Conservation (phyloP, 768 basidiomycete species). For the Tulasnella sp. region DNA sequence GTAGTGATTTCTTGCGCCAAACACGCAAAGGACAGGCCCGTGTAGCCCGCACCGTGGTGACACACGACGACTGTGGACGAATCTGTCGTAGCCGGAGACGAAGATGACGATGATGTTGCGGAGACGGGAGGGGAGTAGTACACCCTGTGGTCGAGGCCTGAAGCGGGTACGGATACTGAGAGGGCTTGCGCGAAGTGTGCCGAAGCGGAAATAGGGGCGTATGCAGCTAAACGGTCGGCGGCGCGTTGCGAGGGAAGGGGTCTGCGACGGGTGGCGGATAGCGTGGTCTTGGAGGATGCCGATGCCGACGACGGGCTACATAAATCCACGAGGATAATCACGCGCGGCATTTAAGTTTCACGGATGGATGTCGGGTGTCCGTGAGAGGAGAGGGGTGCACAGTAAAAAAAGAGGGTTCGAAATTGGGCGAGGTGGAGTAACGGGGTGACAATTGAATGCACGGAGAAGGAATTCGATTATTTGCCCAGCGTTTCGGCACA, state of each 20-base stretch:
- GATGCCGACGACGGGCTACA: neutral
- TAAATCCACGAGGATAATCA: neutral
- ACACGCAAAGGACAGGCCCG: constrained; percentile 83
- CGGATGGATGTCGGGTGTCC: neutral
- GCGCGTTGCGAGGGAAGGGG: neutral
- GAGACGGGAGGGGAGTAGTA: constrained; percentile 74
- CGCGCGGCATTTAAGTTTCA: neutral
- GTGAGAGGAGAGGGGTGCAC: neutral
- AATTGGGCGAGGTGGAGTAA: constrained; percentile 18
- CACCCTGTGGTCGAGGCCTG: constrained; percentile 64
- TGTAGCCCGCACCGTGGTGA: constrained; percentile 94
- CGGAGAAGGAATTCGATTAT: neutral
- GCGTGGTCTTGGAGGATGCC: neutral
- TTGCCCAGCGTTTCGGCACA: no score
- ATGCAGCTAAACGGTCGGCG: constrained; percentile 42
- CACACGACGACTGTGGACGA: constrained; percentile 68
- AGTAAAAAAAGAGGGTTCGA: neutral
- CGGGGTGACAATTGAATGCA: neutral
- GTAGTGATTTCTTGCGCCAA: constrained; percentile 74
- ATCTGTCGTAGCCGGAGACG: constrained; percentile 30
- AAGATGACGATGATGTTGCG: no score
- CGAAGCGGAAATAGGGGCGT: constrained; percentile 70
- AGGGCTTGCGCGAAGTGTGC: constrained; percentile 75
- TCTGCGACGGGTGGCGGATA: neutral
- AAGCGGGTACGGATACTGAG: constrained; percentile 62